phyloP scores from a whole-genome alignment of 2,329 filamentous ascomycete species.

The Akanthomyces lecanii region DNA sequence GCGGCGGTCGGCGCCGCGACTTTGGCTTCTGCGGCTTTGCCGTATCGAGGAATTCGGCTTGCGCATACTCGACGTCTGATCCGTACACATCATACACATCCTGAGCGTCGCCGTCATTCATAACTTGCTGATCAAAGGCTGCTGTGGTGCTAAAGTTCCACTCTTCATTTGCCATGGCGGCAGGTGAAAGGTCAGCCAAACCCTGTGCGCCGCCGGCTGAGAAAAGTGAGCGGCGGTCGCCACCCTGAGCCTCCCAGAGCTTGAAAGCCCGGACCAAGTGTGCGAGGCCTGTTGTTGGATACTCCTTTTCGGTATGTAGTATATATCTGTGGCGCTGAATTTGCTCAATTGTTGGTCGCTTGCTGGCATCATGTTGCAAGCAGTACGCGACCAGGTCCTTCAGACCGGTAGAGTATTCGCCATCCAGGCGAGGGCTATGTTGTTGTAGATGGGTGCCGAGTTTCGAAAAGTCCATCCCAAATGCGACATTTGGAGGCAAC shows the following conservation, averaged over 20 bases:
- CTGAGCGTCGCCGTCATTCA: conserved; percentile 49
- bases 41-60: conserved; percentile 38
- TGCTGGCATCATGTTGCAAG: conserved; percentile 62
- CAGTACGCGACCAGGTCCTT: conserved; percentile 70
- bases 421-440: conserved; percentile 65
- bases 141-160: conserved; percentile 66
- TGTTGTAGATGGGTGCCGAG: conserved; percentile 55
- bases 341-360: conserved; percentile 65
- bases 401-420: conserved; percentile 65
- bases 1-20: conserved; percentile 50
- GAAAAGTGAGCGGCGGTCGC: conserved; percentile 63
- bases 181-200: conserved; percentile 41
- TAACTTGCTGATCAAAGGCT: conserved; percentile 57
- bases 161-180: conserved; percentile 51
- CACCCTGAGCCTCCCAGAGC: conserved; percentile 70
- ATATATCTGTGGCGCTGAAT: conserved; percentile 69
- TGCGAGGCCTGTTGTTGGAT: conserved; percentile 60
- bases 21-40: conserved; percentile 51
- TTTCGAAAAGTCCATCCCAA: conserved; percentile 45
- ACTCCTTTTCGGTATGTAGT: conserved; percentile 54
- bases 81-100: conserved; percentile 60
- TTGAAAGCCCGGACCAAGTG: conserved; percentile 68
- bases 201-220: conserved; percentile 55
- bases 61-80: conserved; percentile 50
- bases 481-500: conserved; percentile 63